Evolutionary conservation across 768 basidiomycete species (phyloP).

Genomic region (Rhizopogon vulgaris): DNA sequence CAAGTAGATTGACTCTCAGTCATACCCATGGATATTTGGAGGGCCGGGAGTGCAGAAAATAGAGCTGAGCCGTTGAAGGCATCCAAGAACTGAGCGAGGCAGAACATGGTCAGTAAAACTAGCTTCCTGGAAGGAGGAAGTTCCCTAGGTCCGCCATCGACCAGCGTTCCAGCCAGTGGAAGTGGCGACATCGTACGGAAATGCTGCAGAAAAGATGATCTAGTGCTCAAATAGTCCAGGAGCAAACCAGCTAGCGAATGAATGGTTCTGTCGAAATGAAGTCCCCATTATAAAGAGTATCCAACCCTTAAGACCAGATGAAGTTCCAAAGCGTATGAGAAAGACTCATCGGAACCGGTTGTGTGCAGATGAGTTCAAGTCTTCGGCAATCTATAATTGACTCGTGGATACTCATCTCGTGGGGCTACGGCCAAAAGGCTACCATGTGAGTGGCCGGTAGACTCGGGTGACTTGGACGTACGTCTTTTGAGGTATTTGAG

Average conservation of each 20-base stretch:
- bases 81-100: conserved; percentile 38
- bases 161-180: background rate
- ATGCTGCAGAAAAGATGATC: background rate
- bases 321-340: too few relatives aligned
- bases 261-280: background rate
- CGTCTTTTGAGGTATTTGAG: too few relatives aligned
- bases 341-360: too few relatives aligned
- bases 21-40: conserved; percentile 17
- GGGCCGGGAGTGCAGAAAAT: conserved; percentile 32
- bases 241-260: background rate
- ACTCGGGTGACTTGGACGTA: too few relatives aligned
- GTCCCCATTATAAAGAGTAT: too few relatives aligned
- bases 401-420: too few relatives aligned
- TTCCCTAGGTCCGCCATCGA: background rate
- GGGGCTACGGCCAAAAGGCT: too few relatives aligned
- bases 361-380: too few relatives aligned
- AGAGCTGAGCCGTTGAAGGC: conserved; percentile 36
- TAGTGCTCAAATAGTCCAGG: background rate
- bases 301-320: too few relatives aligned
- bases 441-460: too few relatives aligned
- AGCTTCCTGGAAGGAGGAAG: conserved; percentile 21
- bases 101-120: conserved; percentile 30
- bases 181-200: conserved; percentile 7
- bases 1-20: conserved; percentile 26
- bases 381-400: too few relatives aligned